Base-by-base conservation (phyloP, 164 flowering plant genomes). In the Vitis rotundifolia region DNA sequence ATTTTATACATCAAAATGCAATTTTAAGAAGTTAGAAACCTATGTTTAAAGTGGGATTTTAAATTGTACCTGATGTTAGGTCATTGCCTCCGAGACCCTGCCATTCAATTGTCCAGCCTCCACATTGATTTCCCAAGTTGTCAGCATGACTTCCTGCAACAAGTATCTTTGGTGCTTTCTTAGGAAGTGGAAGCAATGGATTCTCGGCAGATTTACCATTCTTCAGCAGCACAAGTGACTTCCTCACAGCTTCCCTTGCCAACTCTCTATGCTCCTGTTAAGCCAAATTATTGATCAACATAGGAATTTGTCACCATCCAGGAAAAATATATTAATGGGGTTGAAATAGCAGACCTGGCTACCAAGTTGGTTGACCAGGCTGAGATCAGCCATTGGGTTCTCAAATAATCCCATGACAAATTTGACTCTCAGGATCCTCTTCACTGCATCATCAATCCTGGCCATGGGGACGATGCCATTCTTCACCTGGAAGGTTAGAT, bases 161-260 rank as follows among this genome's bases (percentile, higher is more conserved):
- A 11, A 86, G 82, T 64, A 86, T 80, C 72, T 80, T 84, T n/a
- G 74, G 63, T 50, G 80, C 83, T 51, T 83, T 81, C 81, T 82
- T 85, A 2, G 86, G 68, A 14, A 87, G 84, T 7, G 90, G 90
- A 49, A 87, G 59, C 75, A 82, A 63, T 18, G 85, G 82, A 63
- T 68, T 66, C 9, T 70, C 56, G n/a, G 73, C 73, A 51, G 66
- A 22, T 64, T 77, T 73, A 0, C 87, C 87, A 61, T 87, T 87
- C 74, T 85, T 85, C 62, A 83, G 51, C 28, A 85, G 79, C 50
- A 85, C 88, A 58, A 85, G 85, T 4, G 87, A 80, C 75, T 80
- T 87, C 69, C 90, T 83, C 44, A 87, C 90, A 8, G 90, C 90
- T 80, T 85, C 88, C 68, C 87, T 83, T 26, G 90, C 90, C 68